Percentiles rank a stretch among this genome's conserved stretches.
Evolutionary conservation across 345 rosid species (phyloP).

Genomic region (Ceriops tagal): DNA sequence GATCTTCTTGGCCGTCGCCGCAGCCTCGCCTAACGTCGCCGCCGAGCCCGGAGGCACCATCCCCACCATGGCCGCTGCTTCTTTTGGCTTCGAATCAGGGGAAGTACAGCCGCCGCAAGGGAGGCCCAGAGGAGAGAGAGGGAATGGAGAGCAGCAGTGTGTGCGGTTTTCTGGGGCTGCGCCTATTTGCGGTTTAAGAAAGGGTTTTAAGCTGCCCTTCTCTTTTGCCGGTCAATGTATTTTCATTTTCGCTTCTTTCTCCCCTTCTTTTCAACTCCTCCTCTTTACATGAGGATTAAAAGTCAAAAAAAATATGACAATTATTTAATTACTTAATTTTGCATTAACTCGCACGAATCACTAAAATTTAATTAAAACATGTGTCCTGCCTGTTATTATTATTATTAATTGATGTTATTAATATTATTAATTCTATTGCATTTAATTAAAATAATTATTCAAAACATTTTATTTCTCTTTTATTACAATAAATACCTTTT

Average conservation of each 20-base stretch:
- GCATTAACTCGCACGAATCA: no score
- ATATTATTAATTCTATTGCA: no score
- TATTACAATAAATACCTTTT: no score
- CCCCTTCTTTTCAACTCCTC: no score
- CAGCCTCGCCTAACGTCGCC: conserved; percentile 30
- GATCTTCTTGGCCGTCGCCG: conserved; percentile 16
- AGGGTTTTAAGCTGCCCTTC: conserved; percentile 13
- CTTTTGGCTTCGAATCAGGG: not conserved
- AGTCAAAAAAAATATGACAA: no score
- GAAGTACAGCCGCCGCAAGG: not conserved
- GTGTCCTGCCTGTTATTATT: no score
- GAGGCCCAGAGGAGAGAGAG: not conserved
- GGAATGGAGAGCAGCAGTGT: not conserved
- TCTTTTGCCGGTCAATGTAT: not conserved
- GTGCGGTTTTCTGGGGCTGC: not conserved
- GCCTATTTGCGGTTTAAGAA: conserved; percentile 3
- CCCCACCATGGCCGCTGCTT: conserved; percentile 48
- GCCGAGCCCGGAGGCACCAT: conserved; percentile 34
- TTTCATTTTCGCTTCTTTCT: not conserved
- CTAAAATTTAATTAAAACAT: no score
- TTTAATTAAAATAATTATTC: no score
- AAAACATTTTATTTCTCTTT: no score
- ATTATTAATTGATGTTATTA: no score
- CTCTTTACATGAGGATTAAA: no score
- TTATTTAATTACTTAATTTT: no score